A percentile compares a stretch with the other conserved stretches of the same genome.
phyloP scores from a whole-genome alignment of 2,329 filamentous ascomycete genomes.

The Septoria linicola region DNA sequence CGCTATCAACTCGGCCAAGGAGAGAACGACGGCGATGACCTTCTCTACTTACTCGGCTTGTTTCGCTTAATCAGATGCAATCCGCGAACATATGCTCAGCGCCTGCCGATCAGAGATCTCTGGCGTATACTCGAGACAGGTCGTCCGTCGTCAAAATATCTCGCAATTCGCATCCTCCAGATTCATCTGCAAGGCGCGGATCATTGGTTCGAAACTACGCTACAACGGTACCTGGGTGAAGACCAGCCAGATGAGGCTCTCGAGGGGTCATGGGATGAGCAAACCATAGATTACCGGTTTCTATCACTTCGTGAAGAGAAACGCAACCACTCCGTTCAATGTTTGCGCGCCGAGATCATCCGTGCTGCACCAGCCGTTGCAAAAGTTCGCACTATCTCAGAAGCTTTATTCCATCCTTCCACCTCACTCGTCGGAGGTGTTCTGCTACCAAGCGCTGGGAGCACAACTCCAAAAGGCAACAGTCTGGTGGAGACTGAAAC shows the following conservation, averaged over 20 bases:
- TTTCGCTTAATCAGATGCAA: slow-evolving; percentile 82
- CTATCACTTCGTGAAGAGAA: slow-evolving; percentile 63
- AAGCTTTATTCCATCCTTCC: slow-evolving; percentile 28
- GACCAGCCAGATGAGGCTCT: slow-evolving; percentile 54
- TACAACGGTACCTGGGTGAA: slow-evolving; percentile 62
- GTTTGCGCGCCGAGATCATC: slow-evolving; percentile 11
- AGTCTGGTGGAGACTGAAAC: slow-evolving; percentile 69
- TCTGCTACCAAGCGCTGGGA: slow-evolving; percentile 58
- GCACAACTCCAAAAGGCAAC: slow-evolving; percentile 37
- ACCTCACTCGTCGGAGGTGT: slow-evolving; percentile 66
- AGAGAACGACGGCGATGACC: slow-evolving; percentile 22
- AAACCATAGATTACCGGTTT: slow-evolving; percentile 75
- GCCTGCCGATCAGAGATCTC: slow-evolving; percentile 66
- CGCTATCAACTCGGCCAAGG: slow-evolving; percentile 14
- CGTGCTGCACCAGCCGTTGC: background rate
- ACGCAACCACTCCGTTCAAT: slow-evolving; percentile 44
- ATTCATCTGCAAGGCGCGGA: slow-evolving; percentile 78
- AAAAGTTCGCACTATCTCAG: slow-evolving; percentile 16
- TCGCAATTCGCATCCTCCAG: slow-evolving; percentile 79
- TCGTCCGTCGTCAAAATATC: slow-evolving; percentile 66
- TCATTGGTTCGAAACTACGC: slow-evolving; percentile 68
- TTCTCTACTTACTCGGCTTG: slow-evolving; percentile 59
- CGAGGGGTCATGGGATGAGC: slow-evolving; percentile 71
- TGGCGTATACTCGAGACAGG: slow-evolving; percentile 64
- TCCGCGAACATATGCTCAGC: slow-evolving; percentile 62